Percentiles rank a stretch among this genome's conserved stretches.
Conservation (phyloP, 345 rosid species). For the Dovyalis caffra region DNA sequence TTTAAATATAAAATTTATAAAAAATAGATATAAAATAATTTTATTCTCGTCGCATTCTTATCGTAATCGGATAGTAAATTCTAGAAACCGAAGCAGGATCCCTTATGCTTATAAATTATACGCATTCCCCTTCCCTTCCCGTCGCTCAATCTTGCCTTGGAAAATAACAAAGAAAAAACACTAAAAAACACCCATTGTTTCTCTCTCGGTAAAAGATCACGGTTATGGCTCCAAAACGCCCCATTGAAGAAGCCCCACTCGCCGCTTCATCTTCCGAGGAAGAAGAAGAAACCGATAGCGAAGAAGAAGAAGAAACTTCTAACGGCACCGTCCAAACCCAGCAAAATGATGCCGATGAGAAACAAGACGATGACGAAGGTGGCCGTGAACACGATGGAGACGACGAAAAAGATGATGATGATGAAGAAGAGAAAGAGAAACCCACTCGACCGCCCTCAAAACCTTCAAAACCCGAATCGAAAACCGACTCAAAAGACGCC, state of each 20-base stretch:
- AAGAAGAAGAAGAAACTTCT: neutral
- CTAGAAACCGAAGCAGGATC: no score
- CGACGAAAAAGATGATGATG: neutral
- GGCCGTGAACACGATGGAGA: slow-evolving; percentile 3
- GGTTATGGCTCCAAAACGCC: slow-evolving; percentile 29
- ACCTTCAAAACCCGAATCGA: slow-evolving; percentile 4
- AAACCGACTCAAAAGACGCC: slow-evolving; percentile 30
- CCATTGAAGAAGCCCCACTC: slow-evolving; percentile 30
- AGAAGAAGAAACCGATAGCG: slow-evolving; percentile 10
- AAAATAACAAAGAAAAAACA: no score
- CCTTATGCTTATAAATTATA: no score
- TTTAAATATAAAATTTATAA: no score
- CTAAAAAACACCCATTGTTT: no score
- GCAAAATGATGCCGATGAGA: neutral
- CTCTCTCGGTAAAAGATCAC: no score
- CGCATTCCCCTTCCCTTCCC: neutral
- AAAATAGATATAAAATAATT: no score
- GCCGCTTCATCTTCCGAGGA: slow-evolving; percentile 33
- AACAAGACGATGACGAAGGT: slow-evolving; percentile 14
- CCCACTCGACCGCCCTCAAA: neutral
- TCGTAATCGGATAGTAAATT: no score
- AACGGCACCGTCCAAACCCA: neutral
- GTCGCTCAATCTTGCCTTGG: neutral
- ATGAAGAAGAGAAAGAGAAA: neutral
- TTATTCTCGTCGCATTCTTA: no score